Percentiles rank a stretch among this genome's conserved stretches.
phyloP scores from a whole-genome alignment of 2,329 filamentous ascomycete genomes.

The Colletotrichum navitas region DNA sequence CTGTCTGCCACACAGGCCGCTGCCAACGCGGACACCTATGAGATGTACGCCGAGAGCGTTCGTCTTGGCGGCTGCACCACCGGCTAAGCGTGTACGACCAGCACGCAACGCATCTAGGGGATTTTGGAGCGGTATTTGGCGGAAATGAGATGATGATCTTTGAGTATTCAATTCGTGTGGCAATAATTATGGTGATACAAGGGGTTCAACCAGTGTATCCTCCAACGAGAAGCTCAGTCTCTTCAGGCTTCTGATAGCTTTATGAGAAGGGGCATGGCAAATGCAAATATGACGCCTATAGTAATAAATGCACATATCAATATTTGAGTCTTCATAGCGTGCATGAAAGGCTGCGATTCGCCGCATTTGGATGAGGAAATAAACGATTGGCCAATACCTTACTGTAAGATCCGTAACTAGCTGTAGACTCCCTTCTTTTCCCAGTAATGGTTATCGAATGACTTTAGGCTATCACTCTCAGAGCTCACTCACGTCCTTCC shows the following conservation, averaged over 20 bases:
- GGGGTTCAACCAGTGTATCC: background rate
- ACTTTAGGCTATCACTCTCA: no score
- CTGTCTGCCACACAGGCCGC: constrained; percentile 34
- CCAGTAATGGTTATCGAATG: no score
- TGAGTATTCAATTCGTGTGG: background rate
- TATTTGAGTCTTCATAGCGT: background rate
- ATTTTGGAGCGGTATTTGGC: background rate
- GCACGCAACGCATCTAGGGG: background rate
- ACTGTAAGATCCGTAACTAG: no score
- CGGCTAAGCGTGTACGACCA: constrained; percentile 2
- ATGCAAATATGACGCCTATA: background rate
- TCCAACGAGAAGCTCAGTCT: background rate
- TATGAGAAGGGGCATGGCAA: no score
- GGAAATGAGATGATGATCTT: background rate
- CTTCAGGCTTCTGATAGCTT: background rate
- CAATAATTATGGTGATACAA: no score
- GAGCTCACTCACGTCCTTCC: no score
- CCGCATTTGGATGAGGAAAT: no score
- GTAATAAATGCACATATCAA: background rate
- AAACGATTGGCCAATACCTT: no score
- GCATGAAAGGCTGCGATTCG: no score
- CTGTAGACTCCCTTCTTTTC: no score
- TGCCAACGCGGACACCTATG: constrained; percentile 39
- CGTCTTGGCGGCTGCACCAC: constrained; percentile 39
- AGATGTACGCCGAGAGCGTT: constrained; percentile 40